Percentiles rank a stretch among this genome's conserved stretches.
Conservation (phyloP, 2,329 filamentous ascomycete genomes). For the Pestalotiopsis fici region DNA sequence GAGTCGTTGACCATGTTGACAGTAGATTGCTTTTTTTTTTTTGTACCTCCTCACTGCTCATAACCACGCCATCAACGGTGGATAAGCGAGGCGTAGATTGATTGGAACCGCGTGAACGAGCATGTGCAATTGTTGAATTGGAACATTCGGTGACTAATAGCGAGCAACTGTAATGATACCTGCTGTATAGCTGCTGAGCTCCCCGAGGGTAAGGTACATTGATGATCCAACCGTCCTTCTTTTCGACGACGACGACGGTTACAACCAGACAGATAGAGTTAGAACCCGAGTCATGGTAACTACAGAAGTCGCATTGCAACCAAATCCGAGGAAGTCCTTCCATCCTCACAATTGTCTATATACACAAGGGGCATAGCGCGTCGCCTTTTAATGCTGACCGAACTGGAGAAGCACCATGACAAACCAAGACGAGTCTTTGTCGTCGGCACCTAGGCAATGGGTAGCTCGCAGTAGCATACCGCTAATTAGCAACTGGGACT, state of each 20-base stretch:
- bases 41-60: background rate
- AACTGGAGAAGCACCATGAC: background rate
- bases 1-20: background rate
- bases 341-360: background rate
- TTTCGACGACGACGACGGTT: background rate
- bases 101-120: background rate
- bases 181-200: background rate
- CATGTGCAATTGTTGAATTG: background rate
- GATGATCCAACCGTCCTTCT: too few relatives aligned
- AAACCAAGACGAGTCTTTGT: background rate
- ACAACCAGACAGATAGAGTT: background rate
- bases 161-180: background rate
- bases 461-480: background rate
- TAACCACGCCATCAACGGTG: background rate
- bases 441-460: background rate
- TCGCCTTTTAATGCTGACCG: background rate
- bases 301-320: background rate
- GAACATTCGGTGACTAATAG: background rate
- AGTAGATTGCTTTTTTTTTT: background rate
- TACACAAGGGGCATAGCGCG: background rate
- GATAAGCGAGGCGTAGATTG: background rate
- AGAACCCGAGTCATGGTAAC: background rate
- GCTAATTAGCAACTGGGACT: background rate
- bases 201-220: background rate
- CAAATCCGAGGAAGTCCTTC: background rate